Evolutionary conservation across 768 basidiomycete species (phyloP).

Genomic region (Pleurotus tuber-regium): DNA sequence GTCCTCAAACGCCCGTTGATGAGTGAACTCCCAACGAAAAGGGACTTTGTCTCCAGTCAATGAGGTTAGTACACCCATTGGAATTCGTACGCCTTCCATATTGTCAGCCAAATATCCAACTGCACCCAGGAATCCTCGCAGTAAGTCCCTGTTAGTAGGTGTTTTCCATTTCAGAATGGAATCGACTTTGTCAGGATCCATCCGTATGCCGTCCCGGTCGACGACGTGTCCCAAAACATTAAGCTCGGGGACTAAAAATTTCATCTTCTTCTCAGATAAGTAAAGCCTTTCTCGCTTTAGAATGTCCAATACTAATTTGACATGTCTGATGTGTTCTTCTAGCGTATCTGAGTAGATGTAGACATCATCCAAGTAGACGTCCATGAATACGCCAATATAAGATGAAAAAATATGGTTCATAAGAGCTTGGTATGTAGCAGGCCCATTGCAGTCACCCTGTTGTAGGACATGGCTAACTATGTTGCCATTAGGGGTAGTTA

Average conservation of each 20-base stretch:
- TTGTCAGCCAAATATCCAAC: constrained; percentile 28
- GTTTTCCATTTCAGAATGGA: constrained; percentile 22
- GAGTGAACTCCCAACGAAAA: constrained; percentile 13
- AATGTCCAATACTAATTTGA: constrained; percentile 23
- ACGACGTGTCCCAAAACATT: constrained; percentile 23
- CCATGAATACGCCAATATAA: constrained; percentile 24
- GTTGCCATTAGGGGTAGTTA: constrained; percentile 27
- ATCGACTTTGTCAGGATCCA: constrained; percentile 34
- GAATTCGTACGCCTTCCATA: constrained; percentile 20
- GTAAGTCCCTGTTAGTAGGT: constrained; percentile 22
- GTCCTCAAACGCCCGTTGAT: constrained; percentile 21
- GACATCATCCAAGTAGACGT: constrained; percentile 34
- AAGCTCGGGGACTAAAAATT: constrained; percentile 12
- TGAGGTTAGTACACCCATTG: constrained; percentile 23
- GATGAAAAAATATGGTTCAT: constrained; percentile 32
- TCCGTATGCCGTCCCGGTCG: constrained; percentile 18
- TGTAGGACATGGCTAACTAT: constrained; percentile 28
- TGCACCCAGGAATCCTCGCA: constrained; percentile 29
- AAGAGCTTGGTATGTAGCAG: constrained; percentile 34
- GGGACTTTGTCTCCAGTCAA: constrained; percentile 12
- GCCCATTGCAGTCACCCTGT: constrained; percentile 26
- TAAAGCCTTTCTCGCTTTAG: constrained; percentile 25
- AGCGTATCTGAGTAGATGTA: constrained; percentile 31
- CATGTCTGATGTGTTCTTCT: constrained; percentile 28
- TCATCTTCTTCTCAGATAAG: constrained; percentile 25